A percentile compares a stretch with the other conserved stretches of the same genome.
phyloP scores from a whole-genome alignment of 768 basidiomycete species.

The Tylopilus intermedius region DNA sequence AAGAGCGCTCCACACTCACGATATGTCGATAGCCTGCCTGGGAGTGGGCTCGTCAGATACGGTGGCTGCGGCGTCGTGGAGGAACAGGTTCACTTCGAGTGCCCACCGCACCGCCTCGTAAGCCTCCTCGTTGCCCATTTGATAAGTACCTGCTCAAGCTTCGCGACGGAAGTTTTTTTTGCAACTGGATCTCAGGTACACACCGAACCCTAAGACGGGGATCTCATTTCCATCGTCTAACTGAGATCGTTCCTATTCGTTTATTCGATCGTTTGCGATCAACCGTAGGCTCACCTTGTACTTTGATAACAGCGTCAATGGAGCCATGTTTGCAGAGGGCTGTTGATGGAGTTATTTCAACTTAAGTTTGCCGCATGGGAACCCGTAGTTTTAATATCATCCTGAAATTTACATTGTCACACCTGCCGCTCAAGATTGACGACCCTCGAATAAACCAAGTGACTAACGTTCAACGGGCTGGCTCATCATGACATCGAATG shows the following conservation, averaged over 20 bases:
- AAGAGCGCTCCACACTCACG: neutral
- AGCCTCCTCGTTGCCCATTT: constrained; percentile 4
- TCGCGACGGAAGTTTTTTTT: neutral
- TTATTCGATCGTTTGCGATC: neutral
- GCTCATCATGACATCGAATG: too few species aligned
- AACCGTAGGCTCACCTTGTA: constrained; percentile 2
- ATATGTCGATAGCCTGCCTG: constrained; percentile 12
- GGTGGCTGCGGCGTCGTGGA: neutral
- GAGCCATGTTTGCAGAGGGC: neutral
- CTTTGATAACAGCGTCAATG: constrained; percentile 5
- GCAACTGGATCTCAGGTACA: neutral
- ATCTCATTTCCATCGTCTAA: constrained; percentile 7
- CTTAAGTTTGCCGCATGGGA: neutral
- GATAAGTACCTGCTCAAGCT: constrained; percentile 1
- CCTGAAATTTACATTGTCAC: neutral
- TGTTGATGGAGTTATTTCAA: neutral
- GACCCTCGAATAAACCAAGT: too few species aligned
- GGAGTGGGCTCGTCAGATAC: neutral
- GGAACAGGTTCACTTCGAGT: constrained; percentile 4
- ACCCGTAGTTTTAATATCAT: neutral
- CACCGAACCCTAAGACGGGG: constrained; percentile 10
- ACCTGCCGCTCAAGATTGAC: too few species aligned
- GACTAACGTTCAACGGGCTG: too few species aligned
- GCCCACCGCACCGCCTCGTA: constrained; percentile 5
- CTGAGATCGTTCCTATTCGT: neutral